Conservation (phyloP, 2,329 filamentous ascomycete species). For the Colletotrichum orbiculare region DNA sequence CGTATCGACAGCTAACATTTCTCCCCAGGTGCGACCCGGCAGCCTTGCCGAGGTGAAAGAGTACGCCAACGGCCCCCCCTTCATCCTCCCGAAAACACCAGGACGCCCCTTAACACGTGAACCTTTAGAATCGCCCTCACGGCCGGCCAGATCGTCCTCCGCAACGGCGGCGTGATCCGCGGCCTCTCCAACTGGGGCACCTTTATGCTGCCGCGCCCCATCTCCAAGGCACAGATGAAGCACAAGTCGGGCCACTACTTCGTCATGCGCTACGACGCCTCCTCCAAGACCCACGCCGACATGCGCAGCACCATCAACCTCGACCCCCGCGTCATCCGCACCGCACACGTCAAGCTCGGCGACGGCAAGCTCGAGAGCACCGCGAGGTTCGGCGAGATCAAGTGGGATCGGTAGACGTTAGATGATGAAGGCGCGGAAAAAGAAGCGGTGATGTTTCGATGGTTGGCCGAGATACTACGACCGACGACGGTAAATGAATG, state of each 20-base stretch:
- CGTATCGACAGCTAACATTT: constrained; percentile 20
- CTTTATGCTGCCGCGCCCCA: constrained; percentile 84
- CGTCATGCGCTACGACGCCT: constrained; percentile 94
- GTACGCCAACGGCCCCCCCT: constrained; percentile 63
- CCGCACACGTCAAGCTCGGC: constrained; percentile 88
- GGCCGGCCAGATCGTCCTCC: constrained; percentile 84
- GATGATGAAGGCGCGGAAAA: not conserved
- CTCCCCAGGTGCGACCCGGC: constrained; percentile 84
- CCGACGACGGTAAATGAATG: too few species aligned
- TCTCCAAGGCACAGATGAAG: constrained; percentile 82
- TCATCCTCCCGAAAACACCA: constrained; percentile 15
- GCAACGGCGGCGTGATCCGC: constrained; percentile 87
- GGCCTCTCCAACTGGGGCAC: constrained; percentile 96
- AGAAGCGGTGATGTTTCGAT: not conserved
- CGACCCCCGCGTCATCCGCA: constrained; percentile 91
- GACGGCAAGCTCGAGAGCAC: constrained; percentile 66
- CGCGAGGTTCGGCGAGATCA: constrained; percentile 59
- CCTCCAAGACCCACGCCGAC: constrained; percentile 76
- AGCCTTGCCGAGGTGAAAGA: constrained; percentile 94
- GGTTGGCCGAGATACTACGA: too few species aligned
- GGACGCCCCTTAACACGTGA: not conserved
- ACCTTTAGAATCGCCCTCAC: constrained; percentile 82
- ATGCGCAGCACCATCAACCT: constrained; percentile 81
- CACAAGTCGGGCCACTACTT: constrained; percentile 95
- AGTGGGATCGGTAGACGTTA: constrained; percentile 55